Base-by-base conservation (phyloP, 257 asterid species). In the Primulina huaijiensis region DNA sequence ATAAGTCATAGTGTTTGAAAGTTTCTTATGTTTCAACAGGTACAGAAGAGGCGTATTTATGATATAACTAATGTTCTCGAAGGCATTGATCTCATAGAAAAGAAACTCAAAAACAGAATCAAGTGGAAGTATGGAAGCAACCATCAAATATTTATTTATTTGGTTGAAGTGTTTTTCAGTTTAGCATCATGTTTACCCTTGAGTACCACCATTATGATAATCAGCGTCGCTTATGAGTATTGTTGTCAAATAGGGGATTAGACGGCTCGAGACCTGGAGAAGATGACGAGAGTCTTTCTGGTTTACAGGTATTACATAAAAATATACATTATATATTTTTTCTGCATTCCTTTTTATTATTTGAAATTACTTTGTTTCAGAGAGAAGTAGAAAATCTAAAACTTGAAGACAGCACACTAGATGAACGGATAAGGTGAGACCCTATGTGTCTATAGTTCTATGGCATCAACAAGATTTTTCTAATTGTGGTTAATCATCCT, bases 1-100 rank as follows among this genome's bases (percentile, higher is more conserved):
- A 4, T 27, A 27, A 27, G 33, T 61, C 72, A 52, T 55, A 61
- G 71, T 43, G 6, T 43, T 43, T 82, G 64, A 82, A 21, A 66
- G 35, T 71, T 67, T 71, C 67, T 46, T 31, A 17, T n/a, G 27
- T 67, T 46, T 37, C 73, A 74, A 78, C 95, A 94, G 99, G 99
- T 94, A 40, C 99, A 94, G 82, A 94, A 94, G 85, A 88, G 99
- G 87, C 98, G 98, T 75, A 94, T 94, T 84, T 94, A 94, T 80
- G 99, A 94, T 79, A 94, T 94, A 83, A 94, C 99, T 74, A 94
- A 94, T 85, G 99, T 94, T 76, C 95, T 94, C 68, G 99, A 94
- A 87, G 98, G 98, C 87, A 88, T 94, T 80, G 99, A 98, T 55
- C 96, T 94, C 70, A 89, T 94, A 78, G 99, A 94, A 70, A 94